Percentiles rank a stretch among this genome's conserved stretches.
These are phyloP conservation scores for Cutaneotrichosporon dermatis DNA, from an alignment of 1,284 basidiomycete genomes.

Conservation along the genomic window DNA sequence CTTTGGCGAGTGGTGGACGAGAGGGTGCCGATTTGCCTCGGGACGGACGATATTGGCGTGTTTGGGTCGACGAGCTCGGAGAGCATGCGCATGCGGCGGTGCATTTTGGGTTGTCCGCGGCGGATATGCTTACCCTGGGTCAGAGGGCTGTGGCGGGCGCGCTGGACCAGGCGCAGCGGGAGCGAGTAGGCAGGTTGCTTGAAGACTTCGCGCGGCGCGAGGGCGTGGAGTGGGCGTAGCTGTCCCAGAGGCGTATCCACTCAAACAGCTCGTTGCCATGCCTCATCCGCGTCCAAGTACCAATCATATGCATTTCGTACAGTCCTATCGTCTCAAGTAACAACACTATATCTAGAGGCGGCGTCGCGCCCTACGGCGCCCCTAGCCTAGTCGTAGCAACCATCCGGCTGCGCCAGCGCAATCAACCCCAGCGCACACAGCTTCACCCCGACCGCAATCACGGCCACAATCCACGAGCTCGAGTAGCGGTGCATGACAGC, in stretches of 20 bases:
- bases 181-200: slow-evolving; percentile 8
- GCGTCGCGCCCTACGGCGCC: too few species aligned
- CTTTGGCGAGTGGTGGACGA: slow-evolving; percentile 32
- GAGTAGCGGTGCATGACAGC: slow-evolving; percentile 35
- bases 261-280: too few species aligned
- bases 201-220: slow-evolving; percentile 9
- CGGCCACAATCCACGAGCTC: slow-evolving; percentile 37
- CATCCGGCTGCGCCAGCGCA: slow-evolving; percentile 8
- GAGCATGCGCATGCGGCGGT: slow-evolving; percentile 26
- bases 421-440: slow-evolving; percentile 23
- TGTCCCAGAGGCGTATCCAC: too few species aligned
- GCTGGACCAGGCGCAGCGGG: slow-evolving; percentile 14
- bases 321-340: too few species aligned
- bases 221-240: slow-evolving; percentile 4
- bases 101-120: slow-evolving; percentile 24
- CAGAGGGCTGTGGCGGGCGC: slow-evolving; percentile 20
- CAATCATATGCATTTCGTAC: too few species aligned
- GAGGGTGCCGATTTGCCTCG: slow-evolving; percentile 21
- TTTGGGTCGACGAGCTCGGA: slow-evolving; percentile 22
- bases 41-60: slow-evolving; percentile 37
- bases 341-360: too few species aligned
- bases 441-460: slow-evolving; percentile 35
- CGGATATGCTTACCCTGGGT: slow-evolving; percentile 22
- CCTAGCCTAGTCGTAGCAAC: neutral
- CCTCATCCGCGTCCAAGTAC: too few species aligned